Base-by-base conservation (phyloP, 345 rosid species). In the Sisymbrium irio region DNA sequence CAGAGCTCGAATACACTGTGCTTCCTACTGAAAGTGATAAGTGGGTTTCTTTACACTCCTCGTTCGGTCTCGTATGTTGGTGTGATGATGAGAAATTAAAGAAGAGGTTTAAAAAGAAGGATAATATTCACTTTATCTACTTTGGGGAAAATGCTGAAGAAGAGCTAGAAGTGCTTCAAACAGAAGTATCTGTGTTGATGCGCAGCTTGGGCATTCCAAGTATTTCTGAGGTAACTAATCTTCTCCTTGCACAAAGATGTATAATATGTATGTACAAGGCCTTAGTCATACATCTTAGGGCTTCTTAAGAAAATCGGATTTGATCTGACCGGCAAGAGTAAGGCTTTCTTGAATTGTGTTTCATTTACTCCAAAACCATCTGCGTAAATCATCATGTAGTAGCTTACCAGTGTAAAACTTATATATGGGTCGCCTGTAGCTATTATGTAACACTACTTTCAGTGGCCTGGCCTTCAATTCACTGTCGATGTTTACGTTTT, bases 41-140 rank as follows among this genome's bases (percentile, higher is more conserved):
- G 76, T 94, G 97, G 97, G 96, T 89, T 61, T 91, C 97, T 20
- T 69, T 91, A 58, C 96, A 94, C 75, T 82, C 90, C 60, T 89
- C 96, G 25, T 87, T 79, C 60, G 93, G 96, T 79, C 82, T 85
- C 33, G 85, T 91, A 25, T 91, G 95, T 75, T 94, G 97, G 98
- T 86, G 86, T 76, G 95, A 91, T 67, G 85, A 89, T 78, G 82
- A 84, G 58, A 80, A 88, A 75, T 71, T 91, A 73, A 76, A 77
- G 80, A 81, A 81, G 75, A 89, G 80, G 65, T 94, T 89, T 71
- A 87, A 78, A 81, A 74, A 79, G 65, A 71, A 76, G 78, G 83
- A 85, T 61, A 79, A 82, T 32, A 72, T 94, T 71, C 87, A 85
- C 62, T 86, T 87, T 70, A 71, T 94, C 2, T 62, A 77, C 83